Evolutionary conservation across 75 land plant genomes (phyloP).

Genomic region (Pinus tabuliformis): DNA sequence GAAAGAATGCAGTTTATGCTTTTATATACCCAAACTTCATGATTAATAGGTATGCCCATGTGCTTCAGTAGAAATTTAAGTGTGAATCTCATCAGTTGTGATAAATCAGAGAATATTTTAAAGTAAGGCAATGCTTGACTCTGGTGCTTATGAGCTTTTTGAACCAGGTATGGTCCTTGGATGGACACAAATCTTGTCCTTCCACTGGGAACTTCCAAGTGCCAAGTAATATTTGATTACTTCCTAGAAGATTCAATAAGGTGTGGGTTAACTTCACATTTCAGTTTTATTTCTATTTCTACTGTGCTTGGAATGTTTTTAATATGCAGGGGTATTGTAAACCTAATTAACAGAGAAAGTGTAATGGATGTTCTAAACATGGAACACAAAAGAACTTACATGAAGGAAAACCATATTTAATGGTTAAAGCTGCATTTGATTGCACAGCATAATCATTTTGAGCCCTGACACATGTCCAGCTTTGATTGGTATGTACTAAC

Average conservation of each 20-base stretch:
- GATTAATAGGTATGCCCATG: slow-evolving; percentile 70
- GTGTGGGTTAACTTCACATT: slow-evolving; percentile 19
- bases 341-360: neutral
- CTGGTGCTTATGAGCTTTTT: neutral
- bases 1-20: slow-evolving; percentile 73
- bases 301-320: neutral
- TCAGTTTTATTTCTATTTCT: neutral
- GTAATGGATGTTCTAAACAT: no score
- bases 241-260: slow-evolving; percentile 65
- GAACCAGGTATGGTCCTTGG: slow-evolving; percentile 92
- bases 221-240: slow-evolving; percentile 85
- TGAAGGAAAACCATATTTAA: no score
- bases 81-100: neutral
- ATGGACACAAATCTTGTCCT: slow-evolving; percentile 95
- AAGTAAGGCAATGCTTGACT: neutral
- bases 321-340: neutral
- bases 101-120: neutral
- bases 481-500: no score
- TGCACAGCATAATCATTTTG: no score
- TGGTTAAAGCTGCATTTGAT: no score
- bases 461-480: no score
- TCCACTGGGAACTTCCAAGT: slow-evolving; percentile 62
- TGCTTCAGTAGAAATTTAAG: neutral
- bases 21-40: slow-evolving; percentile 95
- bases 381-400: no score